Evolutionary conservation across 192 early-diverging fungal species (phyloP), one percentile per base, ranked within the genome.

Genomic region (Coemansia aciculifera): DNA sequence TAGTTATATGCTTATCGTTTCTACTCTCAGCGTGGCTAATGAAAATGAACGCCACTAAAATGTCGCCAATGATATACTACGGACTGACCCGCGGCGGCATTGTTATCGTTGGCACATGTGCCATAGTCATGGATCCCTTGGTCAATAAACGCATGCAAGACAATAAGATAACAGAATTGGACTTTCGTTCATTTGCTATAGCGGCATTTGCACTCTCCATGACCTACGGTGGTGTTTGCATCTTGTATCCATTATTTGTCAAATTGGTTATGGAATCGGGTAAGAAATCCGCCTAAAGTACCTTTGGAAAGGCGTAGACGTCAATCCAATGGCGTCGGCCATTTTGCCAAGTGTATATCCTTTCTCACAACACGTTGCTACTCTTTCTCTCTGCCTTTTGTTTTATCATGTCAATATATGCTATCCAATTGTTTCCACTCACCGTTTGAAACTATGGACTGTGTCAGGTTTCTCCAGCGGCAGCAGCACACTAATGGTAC

Each of bases 51-150:
- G 15, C 5, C 13, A 34, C n/a, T 60, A 31, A 37, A 37, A 21
- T n/a, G 38, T 21, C 59, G 11, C 37, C n/a, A 5, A 15, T 56
- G 29, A 31, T 56, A 17, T 56, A 56, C 54, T 56, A 56, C 29
- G 54, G 54, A n/a, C 27, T 56, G 27, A 56, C 54, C 5, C 54
- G 54, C 5, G 54, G 54, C 29, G 54, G 54, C 27, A 56, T 56
- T 15, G 54, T 31, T 13, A 17, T 56, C 27, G 13, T 56, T 29
- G 54, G 54, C 29, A 17, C 29, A 17, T 12, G 29, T 15, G 27
- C 54, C 27, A 5, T 32, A 56, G 23, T 56, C 31, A 56, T 56
- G 54, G 54, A 56, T 31, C 54, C 54, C 29, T 31, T 56, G 27
- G 31, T 56, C 29, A 56, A 56, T 17, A 31, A 31, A 15, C 54